A percentile compares a stretch with the other conserved stretches of the same genome.
Evolutionary conservation across 148 eudicot genomes (phyloP).

Genomic region (Silene uniflora): DNA sequence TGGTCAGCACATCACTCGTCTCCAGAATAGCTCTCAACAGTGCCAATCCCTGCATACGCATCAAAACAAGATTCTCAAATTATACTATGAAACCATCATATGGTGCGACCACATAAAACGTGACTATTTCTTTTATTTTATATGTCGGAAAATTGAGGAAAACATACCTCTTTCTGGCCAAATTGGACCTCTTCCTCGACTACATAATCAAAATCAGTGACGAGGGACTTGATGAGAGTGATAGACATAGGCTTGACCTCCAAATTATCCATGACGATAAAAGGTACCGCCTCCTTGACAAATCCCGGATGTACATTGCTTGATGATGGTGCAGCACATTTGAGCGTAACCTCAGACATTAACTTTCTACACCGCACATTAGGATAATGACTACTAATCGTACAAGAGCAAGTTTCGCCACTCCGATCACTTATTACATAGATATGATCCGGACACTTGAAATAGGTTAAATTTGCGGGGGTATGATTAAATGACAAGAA

Average conservation of each 20-base stretch:
- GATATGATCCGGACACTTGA: neutral
- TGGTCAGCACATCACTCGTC: no score
- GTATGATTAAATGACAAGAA: neutral
- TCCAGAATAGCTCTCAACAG: no score
- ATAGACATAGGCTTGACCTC: neutral
- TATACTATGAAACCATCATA: no score
- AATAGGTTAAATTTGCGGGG: neutral
- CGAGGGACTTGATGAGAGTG: neutral
- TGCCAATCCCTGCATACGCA: no score
- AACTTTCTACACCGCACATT: neutral
- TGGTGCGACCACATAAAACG: no score
- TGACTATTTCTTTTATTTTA: no score
- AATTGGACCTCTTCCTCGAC: neutral
- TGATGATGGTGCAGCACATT: neutral
- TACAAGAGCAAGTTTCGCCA: neutral
- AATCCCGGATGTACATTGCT: neutral
- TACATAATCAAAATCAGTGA: neutral
- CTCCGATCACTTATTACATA: neutral
- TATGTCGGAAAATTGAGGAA: no score
- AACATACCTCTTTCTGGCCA: neutral
- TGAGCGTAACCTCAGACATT: neutral
- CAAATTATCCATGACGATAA: neutral
- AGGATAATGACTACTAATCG: no score
- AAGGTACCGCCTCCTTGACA: neutral
- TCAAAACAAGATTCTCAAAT: no score